These are phyloP conservation scores for Sclerotinia subarctica DNA, from an alignment of 2,329 filamentous ascomycete genomes.

Conservation along the genomic window DNA sequence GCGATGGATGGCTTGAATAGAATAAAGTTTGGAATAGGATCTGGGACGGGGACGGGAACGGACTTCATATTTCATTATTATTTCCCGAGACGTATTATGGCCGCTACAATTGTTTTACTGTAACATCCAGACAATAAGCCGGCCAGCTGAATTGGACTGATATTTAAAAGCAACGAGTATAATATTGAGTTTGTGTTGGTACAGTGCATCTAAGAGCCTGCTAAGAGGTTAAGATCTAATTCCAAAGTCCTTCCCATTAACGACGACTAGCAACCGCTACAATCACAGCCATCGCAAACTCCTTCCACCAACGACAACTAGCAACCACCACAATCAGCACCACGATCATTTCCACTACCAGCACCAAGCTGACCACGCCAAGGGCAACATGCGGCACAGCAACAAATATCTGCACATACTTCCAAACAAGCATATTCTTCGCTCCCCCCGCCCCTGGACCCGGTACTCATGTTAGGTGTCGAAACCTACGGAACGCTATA, in stretches of 20 bases:
- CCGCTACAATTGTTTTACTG: neutral
- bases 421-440: neutral
- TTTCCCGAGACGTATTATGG: neutral
- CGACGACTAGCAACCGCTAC: neutral
- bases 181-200: neutral
- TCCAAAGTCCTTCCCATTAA: neutral
- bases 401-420: fast-evolving
- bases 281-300: neutral
- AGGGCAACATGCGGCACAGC: neutral
- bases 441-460: too few relatives aligned
- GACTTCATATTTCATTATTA: neutral
- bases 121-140: neutral
- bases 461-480: neutral
- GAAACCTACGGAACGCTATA: neutral
- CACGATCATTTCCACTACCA: neutral
- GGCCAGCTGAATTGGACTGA: neutral
- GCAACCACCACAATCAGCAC: neutral
- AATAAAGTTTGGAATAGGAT: neutral
- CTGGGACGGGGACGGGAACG: neutral
- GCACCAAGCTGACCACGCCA: neutral
- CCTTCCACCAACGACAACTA: too few relatives aligned
- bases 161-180: neutral
- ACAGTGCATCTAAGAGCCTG: neutral
- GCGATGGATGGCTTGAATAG: neutral
- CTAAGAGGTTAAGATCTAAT: neutral